Evolutionary conservation across 2,329 filamentous ascomycete genomes (phyloP), one percentile per base, ranked within the genome.

Genomic region (Fusarium citri): DNA sequence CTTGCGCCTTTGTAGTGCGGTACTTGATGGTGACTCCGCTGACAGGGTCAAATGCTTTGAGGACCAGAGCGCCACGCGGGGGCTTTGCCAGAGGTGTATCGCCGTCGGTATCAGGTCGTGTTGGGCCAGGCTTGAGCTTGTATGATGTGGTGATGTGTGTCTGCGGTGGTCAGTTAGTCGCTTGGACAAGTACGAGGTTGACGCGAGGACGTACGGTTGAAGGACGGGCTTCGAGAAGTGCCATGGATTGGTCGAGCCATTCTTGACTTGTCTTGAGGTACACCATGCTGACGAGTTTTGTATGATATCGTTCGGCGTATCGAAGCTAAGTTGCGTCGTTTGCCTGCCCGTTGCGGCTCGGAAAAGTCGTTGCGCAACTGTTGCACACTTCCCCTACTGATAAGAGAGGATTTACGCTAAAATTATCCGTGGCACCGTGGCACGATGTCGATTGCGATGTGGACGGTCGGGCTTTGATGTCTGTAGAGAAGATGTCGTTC

Each of bases 121-220:
- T 59, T 55, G 69, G 55, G 9, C 56, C 64, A 48, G 85, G 83
- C 34, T 85, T 83, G 78, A 95, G 89, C 78, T 89, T 91, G 88
- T 98, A 99, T 85, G 92, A 94, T 69, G 94, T 97, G 72, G 94
- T 97, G 83, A 98, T 93, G 77, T 90, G 89, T 49, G 95, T 94
- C 94, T 98, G 76, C 53, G 28, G 40, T 63, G n/a, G 43, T 63
- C 42, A 54, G 60, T 71, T 64, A 62, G 58, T 53, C 34, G 30
- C 55, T 22, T 41, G 25, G 25, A 15, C 22, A 26, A 31, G 16
- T 41, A 23, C n/a, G 23, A 12, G 42, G 40, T 42, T 25, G 41
- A 23, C 48, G n/a, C 47, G 23, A 55, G 48, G 12, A 50, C 88
- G 69, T 88, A 97, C 95, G 42, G 92, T 94, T 34, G 88, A 88